A percentile compares a stretch with the other conserved stretches of the same genome.
These are phyloP conservation scores for Medicago truncatula DNA, from an alignment of 306 rosid species.

Conservation along the genomic window MtrunA17r5.0-ANR NC_053045.1:9528501-9529000, in stretches of 20 bases:
- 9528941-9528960: not conserved
- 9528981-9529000: not conserved
- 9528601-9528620: not conserved
- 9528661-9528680: not conserved
- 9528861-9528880: slow-evolving; percentile 85
- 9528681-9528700: not conserved
- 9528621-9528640: not conserved
- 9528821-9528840: slow-evolving; percentile 73
- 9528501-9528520: too few species aligned
- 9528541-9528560: not conserved
- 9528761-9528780: too few species aligned
- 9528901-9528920: slow-evolving; percentile 21
- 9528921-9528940: slow-evolving; percentile 5
- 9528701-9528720: too few species aligned
- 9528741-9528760: not conserved
- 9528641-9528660: not conserved
- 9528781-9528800: not conserved
- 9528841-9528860: slow-evolving; percentile 82
- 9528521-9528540: too few species aligned
- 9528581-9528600: not conserved
- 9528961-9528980: too few species aligned
- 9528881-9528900: slow-evolving; percentile 96
- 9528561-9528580: not conserved
- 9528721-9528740: not conserved
- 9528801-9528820: slow-evolving; percentile 29